phyloP scores from a whole-genome alignment of 2,329 filamentous ascomycete genomes.

The Achaetomium macrosporum region DNA sequence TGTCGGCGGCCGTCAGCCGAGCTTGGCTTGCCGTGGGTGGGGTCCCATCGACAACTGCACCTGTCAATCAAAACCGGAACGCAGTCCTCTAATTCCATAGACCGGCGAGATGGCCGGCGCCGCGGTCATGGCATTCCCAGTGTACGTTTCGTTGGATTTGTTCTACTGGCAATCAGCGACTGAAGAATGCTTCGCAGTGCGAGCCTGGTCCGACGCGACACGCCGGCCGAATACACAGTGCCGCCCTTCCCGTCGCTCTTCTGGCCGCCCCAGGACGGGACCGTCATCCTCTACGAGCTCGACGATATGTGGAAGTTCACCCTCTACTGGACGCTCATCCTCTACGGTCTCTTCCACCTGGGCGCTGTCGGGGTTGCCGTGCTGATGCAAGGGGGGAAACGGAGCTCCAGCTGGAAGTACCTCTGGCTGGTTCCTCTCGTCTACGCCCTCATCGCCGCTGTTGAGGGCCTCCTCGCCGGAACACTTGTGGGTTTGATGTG shows the following conservation, averaged over 20 bases:
- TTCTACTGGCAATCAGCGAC: background rate
- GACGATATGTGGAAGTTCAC: constrained; percentile 83
- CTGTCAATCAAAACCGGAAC: too few relatives aligned
- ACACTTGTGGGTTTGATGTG: constrained; percentile 76
- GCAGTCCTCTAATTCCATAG: too few relatives aligned
- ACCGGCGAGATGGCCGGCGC: too few relatives aligned
- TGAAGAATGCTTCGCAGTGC: constrained; percentile 3
- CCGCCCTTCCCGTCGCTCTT: constrained; percentile 79
- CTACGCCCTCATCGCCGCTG: constrained; percentile 64
- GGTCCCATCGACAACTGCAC: too few relatives aligned
- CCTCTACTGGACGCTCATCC: constrained; percentile 75
- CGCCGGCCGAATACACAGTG: constrained; percentile 54
- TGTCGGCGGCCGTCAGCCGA: too few relatives aligned
- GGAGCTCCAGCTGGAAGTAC: constrained; percentile 49
- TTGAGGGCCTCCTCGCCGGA: constrained; percentile 74
- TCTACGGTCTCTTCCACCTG: constrained; percentile 70
- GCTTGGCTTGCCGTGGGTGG: too few relatives aligned
- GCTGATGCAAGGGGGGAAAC: constrained; percentile 59
- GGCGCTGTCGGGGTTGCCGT: constrained; percentile 66
- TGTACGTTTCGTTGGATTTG: constrained; percentile 3
- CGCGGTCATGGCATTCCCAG: too few relatives aligned
- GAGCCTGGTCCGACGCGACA: constrained; percentile 21
- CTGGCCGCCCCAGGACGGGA: constrained; percentile 54
- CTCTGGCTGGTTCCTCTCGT: constrained; percentile 68
- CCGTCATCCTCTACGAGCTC: constrained; percentile 63